Percentiles rank a stretch among this genome's conserved stretches.
phyloP scores from a whole-genome alignment of 768 basidiomycete genomes.

The Crassisporium funariophilum region DNA sequence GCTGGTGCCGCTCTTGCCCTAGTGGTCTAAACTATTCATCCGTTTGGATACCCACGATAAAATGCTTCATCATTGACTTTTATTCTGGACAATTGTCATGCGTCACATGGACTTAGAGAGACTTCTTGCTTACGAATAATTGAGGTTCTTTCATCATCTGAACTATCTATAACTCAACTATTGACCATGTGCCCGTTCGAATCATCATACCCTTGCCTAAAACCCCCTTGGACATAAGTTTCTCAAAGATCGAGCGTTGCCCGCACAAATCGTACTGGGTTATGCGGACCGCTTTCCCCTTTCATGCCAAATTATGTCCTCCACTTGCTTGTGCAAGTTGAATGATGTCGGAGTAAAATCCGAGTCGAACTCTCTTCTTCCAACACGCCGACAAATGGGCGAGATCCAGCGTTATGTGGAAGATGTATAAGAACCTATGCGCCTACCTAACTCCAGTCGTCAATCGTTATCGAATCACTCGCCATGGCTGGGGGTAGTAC shows the following conservation, averaged over 20 bases:
- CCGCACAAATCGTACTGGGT: too few species aligned
- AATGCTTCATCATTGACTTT: conserved; percentile 15
- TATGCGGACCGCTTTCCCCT: neutral
- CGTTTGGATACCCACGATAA: neutral
- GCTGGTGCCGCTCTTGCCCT: conserved; percentile 23
- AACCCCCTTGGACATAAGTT: neutral
- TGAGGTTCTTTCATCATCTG: conserved; percentile 19
- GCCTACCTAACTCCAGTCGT: too few species aligned
- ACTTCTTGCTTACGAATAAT: conserved; percentile 16
- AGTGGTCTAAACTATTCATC: conserved; percentile 8
- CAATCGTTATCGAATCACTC: conserved; percentile 10
- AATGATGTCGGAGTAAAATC: neutral
- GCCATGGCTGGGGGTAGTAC: conserved; percentile 49
- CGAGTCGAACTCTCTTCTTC: neutral
- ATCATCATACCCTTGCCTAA: conserved; percentile 15
- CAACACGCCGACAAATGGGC: conserved; percentile 3
- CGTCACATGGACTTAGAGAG: conserved; percentile 17
- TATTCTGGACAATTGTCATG: neutral
- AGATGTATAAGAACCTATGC: too few species aligned
- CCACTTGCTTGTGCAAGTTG: neutral
- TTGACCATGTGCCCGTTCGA: conserved; percentile 25
- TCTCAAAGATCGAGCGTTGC: neutral
- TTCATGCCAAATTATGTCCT: neutral
- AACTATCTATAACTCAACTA: conserved; percentile 23
- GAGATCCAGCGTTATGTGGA: too few species aligned